Evolutionary conservation across 768 basidiomycete species (phyloP).

Genomic region (Kwoniella europaea): DNA sequence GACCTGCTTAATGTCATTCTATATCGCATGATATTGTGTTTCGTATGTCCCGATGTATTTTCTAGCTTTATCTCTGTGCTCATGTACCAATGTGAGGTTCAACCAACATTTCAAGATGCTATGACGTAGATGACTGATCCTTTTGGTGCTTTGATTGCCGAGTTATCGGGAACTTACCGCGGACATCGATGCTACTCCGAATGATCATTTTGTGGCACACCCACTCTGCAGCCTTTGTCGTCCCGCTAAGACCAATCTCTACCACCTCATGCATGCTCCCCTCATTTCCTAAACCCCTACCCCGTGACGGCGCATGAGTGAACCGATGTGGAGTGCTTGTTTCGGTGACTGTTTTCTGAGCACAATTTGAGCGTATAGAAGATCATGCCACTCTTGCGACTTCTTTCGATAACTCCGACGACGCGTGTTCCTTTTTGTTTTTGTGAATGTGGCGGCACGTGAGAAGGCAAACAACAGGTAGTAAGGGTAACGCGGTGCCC

Average conservation of each 20-base stretch:
- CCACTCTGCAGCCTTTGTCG: too few relatives aligned
- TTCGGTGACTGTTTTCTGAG: too few relatives aligned
- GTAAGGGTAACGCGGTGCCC: not conserved
- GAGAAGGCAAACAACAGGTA: not conserved
- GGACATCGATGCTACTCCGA: too few relatives aligned
- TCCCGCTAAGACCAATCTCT: too few relatives aligned
- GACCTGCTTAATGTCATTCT: not conserved
- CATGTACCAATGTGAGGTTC: not conserved
- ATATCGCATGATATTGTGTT: not conserved
- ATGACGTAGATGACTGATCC: not conserved
- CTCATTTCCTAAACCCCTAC: not conserved
- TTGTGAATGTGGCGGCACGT: not conserved
- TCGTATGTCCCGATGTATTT: not conserved
- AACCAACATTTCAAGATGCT: not conserved
- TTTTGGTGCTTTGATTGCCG: constrained; percentile 3
- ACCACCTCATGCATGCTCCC: not conserved
- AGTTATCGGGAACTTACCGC: not conserved
- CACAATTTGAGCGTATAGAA: too few relatives aligned
- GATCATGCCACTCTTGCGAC: too few relatives aligned
- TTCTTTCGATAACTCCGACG: not conserved
- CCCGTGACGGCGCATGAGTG: too few relatives aligned
- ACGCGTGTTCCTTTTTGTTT: not conserved
- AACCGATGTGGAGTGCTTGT: too few relatives aligned
- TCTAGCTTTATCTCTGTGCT: not conserved
- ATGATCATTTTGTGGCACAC: too few relatives aligned